Percentiles rank a stretch among this genome's conserved stretches.
Conservation (phyloP, 495 filamentous ascomycete genomes). For the Extremus antarcticus region DNA sequence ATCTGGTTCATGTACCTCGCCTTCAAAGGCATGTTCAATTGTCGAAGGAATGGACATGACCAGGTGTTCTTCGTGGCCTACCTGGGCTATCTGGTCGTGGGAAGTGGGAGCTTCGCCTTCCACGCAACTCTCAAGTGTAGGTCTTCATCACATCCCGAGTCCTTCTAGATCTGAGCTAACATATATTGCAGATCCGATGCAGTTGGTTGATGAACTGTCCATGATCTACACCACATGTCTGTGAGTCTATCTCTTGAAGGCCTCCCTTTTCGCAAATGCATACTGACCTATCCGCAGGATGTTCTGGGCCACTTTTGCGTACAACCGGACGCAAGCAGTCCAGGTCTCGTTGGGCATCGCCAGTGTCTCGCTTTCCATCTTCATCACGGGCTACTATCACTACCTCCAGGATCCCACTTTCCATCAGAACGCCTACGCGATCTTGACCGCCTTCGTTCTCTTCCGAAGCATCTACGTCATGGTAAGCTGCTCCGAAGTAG, state of each 20-base stretch:
- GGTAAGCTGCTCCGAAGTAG: too few species aligned
- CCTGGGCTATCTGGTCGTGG: constrained; percentile 32
- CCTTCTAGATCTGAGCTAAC: constrained; percentile 2
- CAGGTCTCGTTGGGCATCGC: constrained; percentile 46
- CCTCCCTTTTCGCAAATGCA: background rate
- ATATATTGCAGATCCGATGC: constrained; percentile 72
- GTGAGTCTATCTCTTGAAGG: background rate
- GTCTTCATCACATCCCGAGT: background rate
- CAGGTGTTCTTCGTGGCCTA: constrained; percentile 32
- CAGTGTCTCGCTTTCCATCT: constrained; percentile 55
- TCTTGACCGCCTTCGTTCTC: constrained; percentile 70
- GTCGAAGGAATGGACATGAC: constrained; percentile 30
- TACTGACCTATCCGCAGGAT: constrained; percentile 33
- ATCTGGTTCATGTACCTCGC: constrained; percentile 31
- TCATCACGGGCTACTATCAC: constrained; percentile 89
- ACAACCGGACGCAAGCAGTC: constrained; percentile 47
- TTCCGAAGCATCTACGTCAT: constrained; percentile 81
- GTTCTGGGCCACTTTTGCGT: constrained; percentile 76
- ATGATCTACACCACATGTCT: constrained; percentile 97
- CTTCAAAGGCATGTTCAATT: constrained; percentile 29
- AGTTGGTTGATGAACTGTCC: constrained; percentile 87
- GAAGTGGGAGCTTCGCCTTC: constrained; percentile 32
- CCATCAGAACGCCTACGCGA: constrained; percentile 79
- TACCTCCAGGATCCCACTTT: constrained; percentile 85
- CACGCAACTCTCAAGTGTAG: constrained; percentile 34